A percentile compares a stretch with the other conserved stretches of the same genome.
phyloP scores from a whole-genome alignment of 73 alveolate genomes.

The Tetrahymena thermophila region DNA sequence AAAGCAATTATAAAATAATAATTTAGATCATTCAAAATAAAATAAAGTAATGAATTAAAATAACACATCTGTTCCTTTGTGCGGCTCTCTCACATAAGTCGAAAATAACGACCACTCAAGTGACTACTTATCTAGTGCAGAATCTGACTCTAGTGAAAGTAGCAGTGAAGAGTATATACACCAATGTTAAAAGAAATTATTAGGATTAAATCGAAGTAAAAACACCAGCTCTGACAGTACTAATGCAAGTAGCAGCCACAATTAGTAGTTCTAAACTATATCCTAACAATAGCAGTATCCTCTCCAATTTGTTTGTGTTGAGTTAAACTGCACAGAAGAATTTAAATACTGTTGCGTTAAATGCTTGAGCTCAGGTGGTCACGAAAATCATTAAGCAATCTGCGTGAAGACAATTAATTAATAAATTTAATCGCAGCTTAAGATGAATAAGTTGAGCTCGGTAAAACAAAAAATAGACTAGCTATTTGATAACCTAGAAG shows the following conservation, averaged over 20 bases:
- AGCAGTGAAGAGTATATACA: neutral
- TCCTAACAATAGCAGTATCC: neutral
- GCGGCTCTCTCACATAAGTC: neutral
- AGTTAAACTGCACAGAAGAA: neutral
- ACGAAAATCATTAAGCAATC: neutral
- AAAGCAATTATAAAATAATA: neutral
- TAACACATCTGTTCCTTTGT: neutral
- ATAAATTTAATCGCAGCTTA: neutral
- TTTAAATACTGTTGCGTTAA: neutral
- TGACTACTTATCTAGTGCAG: neutral
- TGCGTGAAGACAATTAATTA: neutral
- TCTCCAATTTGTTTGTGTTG: neutral
- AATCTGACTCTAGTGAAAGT: neutral
- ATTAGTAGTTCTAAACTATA: neutral
- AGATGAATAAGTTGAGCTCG: neutral
- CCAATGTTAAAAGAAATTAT: neutral
- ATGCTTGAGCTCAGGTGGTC: neutral
- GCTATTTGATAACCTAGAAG: neutral
- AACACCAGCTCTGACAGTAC: neutral
- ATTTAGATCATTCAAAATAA: neutral
- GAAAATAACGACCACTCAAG: neutral
- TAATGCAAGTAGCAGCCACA: neutral
- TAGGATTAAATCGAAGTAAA: neutral
- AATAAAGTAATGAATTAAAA: neutral
- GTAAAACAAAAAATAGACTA: neutral